Base-by-base conservation (phyloP, 768 basidiomycete species). In the Vishniacozyma victoriae region DNA sequence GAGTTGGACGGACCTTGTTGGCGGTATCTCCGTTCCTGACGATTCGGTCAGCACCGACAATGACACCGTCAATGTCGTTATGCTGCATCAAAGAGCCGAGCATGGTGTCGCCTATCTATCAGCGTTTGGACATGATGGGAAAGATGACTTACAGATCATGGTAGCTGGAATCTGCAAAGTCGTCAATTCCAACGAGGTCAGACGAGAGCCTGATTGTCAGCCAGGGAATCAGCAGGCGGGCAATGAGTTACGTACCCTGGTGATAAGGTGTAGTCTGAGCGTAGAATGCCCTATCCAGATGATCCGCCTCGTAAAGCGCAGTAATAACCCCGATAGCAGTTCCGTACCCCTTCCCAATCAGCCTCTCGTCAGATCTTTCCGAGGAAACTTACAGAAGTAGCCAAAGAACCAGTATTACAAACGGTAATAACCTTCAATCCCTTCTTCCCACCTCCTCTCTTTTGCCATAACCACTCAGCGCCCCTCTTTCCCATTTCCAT, bases 361-460 rank as follows among this genome's bases (percentile, higher is more conserved):
- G 25, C 26, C 46, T 18, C 12, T 38, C 11, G 29, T 33, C 29
- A 33, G 9, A 9, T 9, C 29, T 33, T 33, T 9, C n/a, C 29
- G 29, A 33, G 29, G 9, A 33, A 33, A 33, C 83, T 46, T 58
- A 90, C 90, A 24, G 90, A 93, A 9, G 91, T 95, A 1, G 93
- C 92, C 55, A 97, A 78, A 19, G 86, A 88, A 3, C 92, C 92
- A n/a, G 92, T 97, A 71, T 96, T 96, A 75, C 92, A 96, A 11
- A 96, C 88, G 3, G 92, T 95, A 70, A 95, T 75, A 16, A 93
- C 80, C 64, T 87, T 90, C 49, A 95, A 71, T 31, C 75, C 77
- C 37, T 75, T 35, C 76, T 77, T 47, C 74, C 73, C 33, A 80
- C 72, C 38, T 14, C 50, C 38, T 37, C 58, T 48, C 33, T 61